Evolutionary conservation across 1,284 basidiomycete genomes (phyloP).

Genomic region (Takashimella koratensis): DNA sequence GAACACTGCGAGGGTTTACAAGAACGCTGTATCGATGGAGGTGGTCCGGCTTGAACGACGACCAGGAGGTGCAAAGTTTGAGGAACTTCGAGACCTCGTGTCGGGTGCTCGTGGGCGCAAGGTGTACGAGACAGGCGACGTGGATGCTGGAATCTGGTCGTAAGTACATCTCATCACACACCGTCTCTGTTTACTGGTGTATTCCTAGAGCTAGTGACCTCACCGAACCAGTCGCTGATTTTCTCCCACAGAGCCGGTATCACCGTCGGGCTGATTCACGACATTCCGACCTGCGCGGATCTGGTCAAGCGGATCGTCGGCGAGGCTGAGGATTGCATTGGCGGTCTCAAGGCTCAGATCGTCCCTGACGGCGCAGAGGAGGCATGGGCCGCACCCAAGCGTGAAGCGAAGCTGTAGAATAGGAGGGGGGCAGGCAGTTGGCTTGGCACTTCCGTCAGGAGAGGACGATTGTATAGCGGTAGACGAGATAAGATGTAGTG

Average conservation of each 20-base stretch:
- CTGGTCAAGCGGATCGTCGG: slow-evolving; percentile 67
- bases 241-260: slow-evolving; percentile 61
- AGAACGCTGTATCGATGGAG: slow-evolving; percentile 54
- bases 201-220: too few species aligned
- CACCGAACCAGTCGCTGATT: too few species aligned
- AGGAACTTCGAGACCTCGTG: slow-evolving; percentile 77
- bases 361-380: slow-evolving; percentile 19
- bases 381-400: slow-evolving; percentile 7
- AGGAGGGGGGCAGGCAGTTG: too few species aligned
- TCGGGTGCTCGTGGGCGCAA: slow-evolving; percentile 63
- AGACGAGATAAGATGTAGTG: too few species aligned
- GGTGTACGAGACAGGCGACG: slow-evolving; percentile 82
- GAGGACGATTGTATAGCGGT: too few species aligned
- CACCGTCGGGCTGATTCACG: slow-evolving; percentile 74
- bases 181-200: too few species aligned
- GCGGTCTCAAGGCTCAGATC: slow-evolving; percentile 52
- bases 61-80: slow-evolving; percentile 81
- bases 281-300: slow-evolving; percentile 78
- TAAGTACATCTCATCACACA: slow-evolving; percentile 13
- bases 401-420: slow-evolving; percentile 24
- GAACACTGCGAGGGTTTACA: slow-evolving; percentile 86
- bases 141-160: slow-evolving; percentile 81
- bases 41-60: slow-evolving; percentile 76
- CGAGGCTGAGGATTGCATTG: slow-evolving; percentile 71
- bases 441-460: too few species aligned